Conservation (phyloP, 148 eudicot genomes). For the Spergularia bocconei region DNA sequence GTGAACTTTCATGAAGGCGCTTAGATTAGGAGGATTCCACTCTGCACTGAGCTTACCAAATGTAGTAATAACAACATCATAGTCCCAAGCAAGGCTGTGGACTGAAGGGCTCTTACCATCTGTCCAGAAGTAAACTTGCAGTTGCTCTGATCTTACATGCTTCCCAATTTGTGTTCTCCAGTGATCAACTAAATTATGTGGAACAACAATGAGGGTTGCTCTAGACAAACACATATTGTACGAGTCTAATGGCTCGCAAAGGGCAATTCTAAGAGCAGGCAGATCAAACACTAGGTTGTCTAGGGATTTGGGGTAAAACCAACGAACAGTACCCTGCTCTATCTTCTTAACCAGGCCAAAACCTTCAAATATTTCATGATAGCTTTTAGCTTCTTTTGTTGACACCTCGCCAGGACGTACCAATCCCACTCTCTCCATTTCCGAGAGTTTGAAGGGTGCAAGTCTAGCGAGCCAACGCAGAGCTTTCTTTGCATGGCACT, state of each 20-base stretch:
- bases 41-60: conserved; percentile 85
- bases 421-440: conserved; percentile 80
- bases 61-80: conserved; percentile 90
- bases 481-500: conserved; percentile 65
- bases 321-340: conserved; percentile 50
- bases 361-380: conserved; percentile 67
- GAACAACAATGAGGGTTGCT: conserved; percentile 92
- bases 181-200: conserved; percentile 93
- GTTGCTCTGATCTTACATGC: conserved; percentile 77
- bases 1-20: conserved; percentile 83
- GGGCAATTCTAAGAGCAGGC: conserved; percentile 74
- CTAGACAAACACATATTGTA: conserved; percentile 70
- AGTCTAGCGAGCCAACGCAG: conserved; percentile 87
- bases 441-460: conserved; percentile 53
- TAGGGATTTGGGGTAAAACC: conserved; percentile 74
- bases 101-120: conserved; percentile 72
- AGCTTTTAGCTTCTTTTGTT: conserved; percentile 45
- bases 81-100: conserved; percentile 93
- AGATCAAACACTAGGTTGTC: conserved; percentile 66
- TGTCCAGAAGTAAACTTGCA: conserved; percentile 72
- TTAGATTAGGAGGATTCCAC: conserved; percentile 74
- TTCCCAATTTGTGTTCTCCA: conserved; percentile 81
- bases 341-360: conserved; percentile 74
- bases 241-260: conserved; percentile 86
- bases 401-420: conserved; percentile 53